These are phyloP conservation scores for Rachicladosporium sp. DNA, from an alignment of 2,329 filamentous ascomycete species.

Conservation along the genomic window DNA sequence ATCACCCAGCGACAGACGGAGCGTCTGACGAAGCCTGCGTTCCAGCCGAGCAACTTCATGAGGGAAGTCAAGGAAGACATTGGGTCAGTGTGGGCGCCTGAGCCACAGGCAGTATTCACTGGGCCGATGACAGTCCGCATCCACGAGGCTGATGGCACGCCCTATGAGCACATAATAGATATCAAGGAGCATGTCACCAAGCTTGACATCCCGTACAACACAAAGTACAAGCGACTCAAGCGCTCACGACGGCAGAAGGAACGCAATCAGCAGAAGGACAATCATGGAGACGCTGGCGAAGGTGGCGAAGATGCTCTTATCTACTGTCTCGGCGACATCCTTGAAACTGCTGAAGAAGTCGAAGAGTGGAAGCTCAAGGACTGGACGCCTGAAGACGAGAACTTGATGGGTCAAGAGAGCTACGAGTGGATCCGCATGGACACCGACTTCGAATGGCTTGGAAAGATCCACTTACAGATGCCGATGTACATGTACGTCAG, in stretches of 20 bases:
- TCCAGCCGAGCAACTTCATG: conserved; percentile 67
- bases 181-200: conserved; percentile 77
- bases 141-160: conserved; percentile 94
- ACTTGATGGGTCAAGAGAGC: conserved; percentile 85
- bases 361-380: conserved; percentile 74
- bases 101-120: conserved; percentile 57
- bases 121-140: conserved; percentile 97
- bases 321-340: conserved; percentile 83
- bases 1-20: conserved; percentile 63
- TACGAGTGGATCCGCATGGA: conserved; percentile 99
- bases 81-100: conserved; percentile 54
- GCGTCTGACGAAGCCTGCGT: conserved; percentile 43
- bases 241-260: conserved; percentile 73
- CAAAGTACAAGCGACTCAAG: conserved; percentile 96
- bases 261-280: conserved; percentile 36
- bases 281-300: conserved; percentile 37
- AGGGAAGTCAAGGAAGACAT: conserved; percentile 74
- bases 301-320: conserved; percentile 63
- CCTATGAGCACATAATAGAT: conserved; percentile 94
- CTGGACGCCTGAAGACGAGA: conserved; percentile 84
- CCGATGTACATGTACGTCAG: conserved; percentile 97
- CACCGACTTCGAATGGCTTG: conserved; percentile 96
- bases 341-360: conserved; percentile 71
- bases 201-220: conserved; percentile 96
- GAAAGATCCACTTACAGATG: conserved; percentile 68